Evolutionary conservation across 306 rosid genomes (phyloP).

Genomic region (Vigna unguiculata): DNA sequence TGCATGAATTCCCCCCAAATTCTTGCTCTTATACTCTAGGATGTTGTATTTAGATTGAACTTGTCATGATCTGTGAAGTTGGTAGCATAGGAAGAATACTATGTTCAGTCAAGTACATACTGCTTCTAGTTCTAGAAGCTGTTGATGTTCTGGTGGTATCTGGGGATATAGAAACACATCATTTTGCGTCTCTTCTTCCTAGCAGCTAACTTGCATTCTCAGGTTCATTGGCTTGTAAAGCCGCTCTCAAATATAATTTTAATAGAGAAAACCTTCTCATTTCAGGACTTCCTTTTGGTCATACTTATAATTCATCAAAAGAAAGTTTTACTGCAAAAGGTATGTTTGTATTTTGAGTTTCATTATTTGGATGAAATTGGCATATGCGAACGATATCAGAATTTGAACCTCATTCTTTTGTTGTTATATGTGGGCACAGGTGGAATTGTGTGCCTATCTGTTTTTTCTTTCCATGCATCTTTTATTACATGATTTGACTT

Average conservation of each 20-base stretch:
- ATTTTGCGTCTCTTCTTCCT: slow-evolving; percentile 39
- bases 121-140: slow-evolving; percentile 43
- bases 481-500: slow-evolving; percentile 1
- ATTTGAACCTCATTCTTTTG: slow-evolving; percentile 33
- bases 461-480: not conserved
- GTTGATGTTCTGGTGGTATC: slow-evolving; percentile 32
- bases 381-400: slow-evolving; percentile 27
- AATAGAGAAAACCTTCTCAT: slow-evolving; percentile 67
- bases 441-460: not conserved
- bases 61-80: slow-evolving; percentile 32
- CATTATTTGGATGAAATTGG: slow-evolving; percentile 42
- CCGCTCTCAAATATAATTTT: slow-evolving; percentile 53
- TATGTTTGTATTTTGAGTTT: slow-evolving; percentile 62
- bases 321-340: slow-evolving; percentile 89
- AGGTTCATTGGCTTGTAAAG: slow-evolving; percentile 53
- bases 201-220: slow-evolving; percentile 44
- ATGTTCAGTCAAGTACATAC: slow-evolving; percentile 35
- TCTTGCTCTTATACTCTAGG: slow-evolving; percentile 36
- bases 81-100: slow-evolving; percentile 30
- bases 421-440: slow-evolving; percentile 29
- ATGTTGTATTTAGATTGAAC: slow-evolving; percentile 32
- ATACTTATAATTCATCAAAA: slow-evolving; percentile 76
- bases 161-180: slow-evolving; percentile 37
- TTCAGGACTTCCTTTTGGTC: slow-evolving; percentile 95
- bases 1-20: slow-evolving; percentile 28